Conservation (phyloP, 1,284 basidiomycete genomes). For the Microbotryum violaceum region DNA sequence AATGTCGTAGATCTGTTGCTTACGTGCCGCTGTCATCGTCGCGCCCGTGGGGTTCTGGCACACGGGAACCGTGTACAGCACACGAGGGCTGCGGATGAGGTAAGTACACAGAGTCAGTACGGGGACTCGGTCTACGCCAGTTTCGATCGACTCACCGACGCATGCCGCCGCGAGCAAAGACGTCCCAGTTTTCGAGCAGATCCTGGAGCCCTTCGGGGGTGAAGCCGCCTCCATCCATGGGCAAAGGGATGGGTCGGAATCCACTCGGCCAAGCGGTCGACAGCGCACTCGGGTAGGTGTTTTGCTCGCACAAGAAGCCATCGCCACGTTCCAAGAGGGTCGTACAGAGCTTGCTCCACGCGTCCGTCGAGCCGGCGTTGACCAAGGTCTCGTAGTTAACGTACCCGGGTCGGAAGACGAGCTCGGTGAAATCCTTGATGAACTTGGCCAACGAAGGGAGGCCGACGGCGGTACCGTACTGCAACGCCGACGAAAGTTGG, state of each 20-base stretch:
- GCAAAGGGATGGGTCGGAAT: conserved; percentile 49
- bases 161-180: conserved; percentile 49
- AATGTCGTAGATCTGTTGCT: conserved; percentile 69
- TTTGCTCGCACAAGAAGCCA: conserved; percentile 56
- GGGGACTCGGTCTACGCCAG: neutral
- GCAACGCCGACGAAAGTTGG: conserved; percentile 59
- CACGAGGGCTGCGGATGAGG: conserved; percentile 51
- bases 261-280: conserved; percentile 30
- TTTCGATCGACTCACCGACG: conserved; percentile 43
- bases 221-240: conserved; percentile 67
- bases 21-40: conserved; percentile 52
- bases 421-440: conserved; percentile 53
- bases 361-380: conserved; percentile 70
- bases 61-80: conserved; percentile 66
- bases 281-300: conserved; percentile 45
- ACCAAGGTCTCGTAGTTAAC: conserved; percentile 54
- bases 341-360: conserved; percentile 51
- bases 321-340: conserved; percentile 67
- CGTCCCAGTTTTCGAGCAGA: conserved; percentile 61
- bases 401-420: conserved; percentile 62
- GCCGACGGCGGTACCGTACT: conserved; percentile 60
- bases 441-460: conserved; percentile 51
- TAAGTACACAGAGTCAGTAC: neutral
- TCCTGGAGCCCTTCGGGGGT: conserved; percentile 54
- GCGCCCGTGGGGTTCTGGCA: conserved; percentile 75